Evolutionary conservation across 257 asterid species (phyloP).

Genomic region (Mitragyna speciosa): DNA sequence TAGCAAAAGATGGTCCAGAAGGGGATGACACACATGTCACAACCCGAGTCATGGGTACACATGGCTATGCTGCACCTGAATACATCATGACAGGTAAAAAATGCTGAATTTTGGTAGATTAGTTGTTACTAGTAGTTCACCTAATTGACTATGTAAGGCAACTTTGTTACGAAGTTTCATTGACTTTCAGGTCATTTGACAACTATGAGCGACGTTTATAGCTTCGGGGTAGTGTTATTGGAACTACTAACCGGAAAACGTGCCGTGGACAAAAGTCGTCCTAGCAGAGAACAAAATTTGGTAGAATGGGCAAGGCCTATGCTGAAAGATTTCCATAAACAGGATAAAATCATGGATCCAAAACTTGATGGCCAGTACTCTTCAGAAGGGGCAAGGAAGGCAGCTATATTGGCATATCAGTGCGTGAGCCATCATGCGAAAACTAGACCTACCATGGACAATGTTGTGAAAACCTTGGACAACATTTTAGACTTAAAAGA

Average conservation of each 20-base stretch:
- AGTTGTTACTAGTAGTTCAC: background rate
- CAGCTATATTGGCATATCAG: slow-evolving; percentile 62
- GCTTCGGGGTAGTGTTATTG: slow-evolving; percentile 73
- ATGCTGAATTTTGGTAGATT: background rate
- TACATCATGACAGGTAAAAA: slow-evolving; percentile 75
- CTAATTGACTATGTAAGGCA: background rate
- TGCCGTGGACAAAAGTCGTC: slow-evolving; percentile 57
- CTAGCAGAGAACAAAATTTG: slow-evolving; percentile 49
- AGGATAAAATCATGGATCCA: slow-evolving; percentile 59
- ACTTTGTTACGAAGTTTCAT: background rate
- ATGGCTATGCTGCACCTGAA: slow-evolving; percentile 92
- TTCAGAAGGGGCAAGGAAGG: slow-evolving; percentile 57
- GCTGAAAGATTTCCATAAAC: slow-evolving; percentile 61
- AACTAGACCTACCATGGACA: slow-evolving; percentile 65
- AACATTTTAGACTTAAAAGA: slow-evolving; percentile 31
- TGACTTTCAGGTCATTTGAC: slow-evolving; percentile 65
- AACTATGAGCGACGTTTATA: slow-evolving; percentile 66
- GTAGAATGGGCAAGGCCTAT: slow-evolving; percentile 81
- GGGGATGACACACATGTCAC: slow-evolving; percentile 74
- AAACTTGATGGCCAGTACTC: slow-evolving; percentile 78
- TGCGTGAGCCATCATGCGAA: slow-evolving; percentile 58
- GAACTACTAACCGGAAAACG: slow-evolving; percentile 67
- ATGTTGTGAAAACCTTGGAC: slow-evolving; percentile 56
- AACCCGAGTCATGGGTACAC: slow-evolving; percentile 85
- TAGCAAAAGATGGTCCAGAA: slow-evolving; percentile 82